A percentile compares a stretch with the other conserved stretches of the same genome.
phyloP scores from a whole-genome alignment of 768 basidiomycete genomes.

The Pleurotus djamor region DNA sequence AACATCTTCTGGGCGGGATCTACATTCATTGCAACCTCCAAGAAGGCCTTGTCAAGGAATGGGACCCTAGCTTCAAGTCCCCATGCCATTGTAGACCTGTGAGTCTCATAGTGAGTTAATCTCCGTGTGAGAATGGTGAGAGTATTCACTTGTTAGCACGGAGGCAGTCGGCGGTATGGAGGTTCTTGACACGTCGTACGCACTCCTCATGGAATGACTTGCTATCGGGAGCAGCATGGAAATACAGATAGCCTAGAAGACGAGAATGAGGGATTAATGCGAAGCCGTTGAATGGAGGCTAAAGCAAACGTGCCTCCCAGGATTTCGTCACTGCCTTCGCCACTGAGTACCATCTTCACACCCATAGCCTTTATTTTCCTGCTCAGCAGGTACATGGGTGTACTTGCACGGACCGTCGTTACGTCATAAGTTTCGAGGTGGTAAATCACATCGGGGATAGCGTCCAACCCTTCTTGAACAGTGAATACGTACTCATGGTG shows the following conservation, averaged over 20 bases:
- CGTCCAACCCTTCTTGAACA: conserved; percentile 96
- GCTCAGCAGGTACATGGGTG: conserved; percentile 98
- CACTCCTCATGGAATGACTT: conserved; percentile 93
- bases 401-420: conserved; percentile 95
- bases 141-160: conserved; percentile 89
- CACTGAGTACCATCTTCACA: conserved; percentile 98
- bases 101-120: neutral
- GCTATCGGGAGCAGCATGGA: conserved; percentile 94
- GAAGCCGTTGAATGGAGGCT: neutral
- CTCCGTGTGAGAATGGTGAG: neutral
- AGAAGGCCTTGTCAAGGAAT: conserved; percentile 96
- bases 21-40: conserved; percentile 91
- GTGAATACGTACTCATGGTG: conserved; percentile 99
- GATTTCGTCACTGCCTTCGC: conserved; percentile 98
- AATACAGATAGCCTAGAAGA: conserved; percentile 88
- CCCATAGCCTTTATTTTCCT: conserved; percentile 99
- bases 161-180: conserved; percentile 96
- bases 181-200: conserved; percentile 93
- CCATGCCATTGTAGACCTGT: conserved; percentile 98
- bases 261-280: neutral
- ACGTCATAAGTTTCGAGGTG: conserved; percentile 99
- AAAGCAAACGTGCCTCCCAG: conserved; percentile 67
- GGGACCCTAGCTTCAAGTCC: conserved; percentile 98
- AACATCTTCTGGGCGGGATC: conserved; percentile 90
- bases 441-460: conserved; percentile 95